phyloP scores from a whole-genome alignment of 2,329 filamentous ascomycete species.

The Chalaropsis thielavioides region DNA sequence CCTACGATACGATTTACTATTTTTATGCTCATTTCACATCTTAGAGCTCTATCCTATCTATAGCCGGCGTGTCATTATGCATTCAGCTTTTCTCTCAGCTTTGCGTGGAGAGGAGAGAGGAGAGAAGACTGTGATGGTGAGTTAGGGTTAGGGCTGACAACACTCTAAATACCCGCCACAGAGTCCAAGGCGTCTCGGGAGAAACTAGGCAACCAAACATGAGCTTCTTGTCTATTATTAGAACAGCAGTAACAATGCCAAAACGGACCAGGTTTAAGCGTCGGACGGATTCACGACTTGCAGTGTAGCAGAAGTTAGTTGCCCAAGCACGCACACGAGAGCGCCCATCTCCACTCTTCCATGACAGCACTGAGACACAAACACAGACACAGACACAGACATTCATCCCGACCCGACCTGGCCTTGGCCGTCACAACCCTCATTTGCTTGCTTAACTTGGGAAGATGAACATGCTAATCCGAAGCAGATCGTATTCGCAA shows the following conservation, averaged over 20 bases:
- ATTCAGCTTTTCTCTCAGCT: neutral
- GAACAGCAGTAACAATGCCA: neutral
- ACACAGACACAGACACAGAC: neutral
- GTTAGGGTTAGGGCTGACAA: neutral
- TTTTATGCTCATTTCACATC: neutral
- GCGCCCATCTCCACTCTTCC: neutral
- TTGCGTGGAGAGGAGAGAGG: neutral
- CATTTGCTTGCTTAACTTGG: neutral
- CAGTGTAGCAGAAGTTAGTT: neutral
- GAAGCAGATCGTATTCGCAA: neutral
- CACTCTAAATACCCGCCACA: neutral
- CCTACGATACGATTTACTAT: neutral
- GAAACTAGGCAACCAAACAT: neutral
- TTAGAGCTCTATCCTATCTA: neutral
- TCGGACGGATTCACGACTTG: neutral
- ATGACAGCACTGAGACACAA: neutral
- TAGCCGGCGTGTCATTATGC: neutral
- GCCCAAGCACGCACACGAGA: neutral
- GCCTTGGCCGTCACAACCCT: neutral
- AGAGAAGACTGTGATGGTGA: neutral
- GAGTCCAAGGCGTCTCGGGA: neutral
- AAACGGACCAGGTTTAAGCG: neutral
- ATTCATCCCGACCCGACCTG: neutral
- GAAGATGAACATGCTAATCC: neutral
- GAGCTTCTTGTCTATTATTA: neutral